Percentiles rank a stretch among this genome's conserved stretches.
These are phyloP conservation scores for Plicaturopsis crispa DNA, from an alignment of 768 basidiomycete species.

Conservation along the genomic window DNA sequence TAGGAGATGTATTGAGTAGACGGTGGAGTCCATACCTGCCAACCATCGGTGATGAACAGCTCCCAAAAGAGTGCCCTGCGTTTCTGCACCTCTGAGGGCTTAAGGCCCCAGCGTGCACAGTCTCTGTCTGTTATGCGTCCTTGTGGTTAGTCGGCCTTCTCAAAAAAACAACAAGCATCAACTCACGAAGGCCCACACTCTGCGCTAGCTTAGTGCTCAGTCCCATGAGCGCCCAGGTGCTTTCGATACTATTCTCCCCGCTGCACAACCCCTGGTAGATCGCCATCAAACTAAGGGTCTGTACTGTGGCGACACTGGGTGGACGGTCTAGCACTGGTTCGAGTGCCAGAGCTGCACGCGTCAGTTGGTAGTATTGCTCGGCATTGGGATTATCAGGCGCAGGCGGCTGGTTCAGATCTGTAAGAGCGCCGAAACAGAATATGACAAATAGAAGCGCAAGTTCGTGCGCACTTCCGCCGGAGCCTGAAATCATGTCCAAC, in stretches of 20 bases:
- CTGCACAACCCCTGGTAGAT: conserved; percentile 65
- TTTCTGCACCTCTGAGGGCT: conserved; percentile 60
- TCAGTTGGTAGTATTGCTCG: conserved; percentile 49
- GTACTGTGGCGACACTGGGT: conserved; percentile 64
- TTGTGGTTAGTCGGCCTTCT: background rate
- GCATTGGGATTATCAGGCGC: conserved; percentile 46
- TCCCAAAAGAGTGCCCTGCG: conserved; percentile 70
- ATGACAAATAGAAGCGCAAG: conserved; percentile 56
- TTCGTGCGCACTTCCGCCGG: conserved; percentile 40
- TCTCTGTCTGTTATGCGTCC: conserved; percentile 45
- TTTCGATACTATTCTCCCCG: conserved; percentile 64
- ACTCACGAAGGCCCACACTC: conserved; percentile 57
- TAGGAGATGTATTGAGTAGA: background rate
- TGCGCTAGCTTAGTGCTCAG: conserved; percentile 60
- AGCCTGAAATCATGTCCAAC: conserved; percentile 4
- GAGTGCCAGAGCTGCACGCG: conserved; percentile 56
- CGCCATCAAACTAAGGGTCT: conserved; percentile 57
- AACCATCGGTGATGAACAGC: conserved; percentile 64
- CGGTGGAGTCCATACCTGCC: conserved; percentile 44
- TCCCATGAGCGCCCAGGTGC: conserved; percentile 61
- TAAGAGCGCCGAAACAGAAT: conserved; percentile 55
- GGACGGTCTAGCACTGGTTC: conserved; percentile 66
- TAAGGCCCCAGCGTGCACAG: conserved; percentile 61
- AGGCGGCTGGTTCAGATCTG: conserved; percentile 43
- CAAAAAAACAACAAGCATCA: background rate